A percentile compares a stretch with the other conserved stretches of the same genome.
These are phyloP conservation scores for Purpureocillium takamizusanense DNA, from an alignment of 2,329 filamentous ascomycete species.

Conservation along the genomic window DNA sequence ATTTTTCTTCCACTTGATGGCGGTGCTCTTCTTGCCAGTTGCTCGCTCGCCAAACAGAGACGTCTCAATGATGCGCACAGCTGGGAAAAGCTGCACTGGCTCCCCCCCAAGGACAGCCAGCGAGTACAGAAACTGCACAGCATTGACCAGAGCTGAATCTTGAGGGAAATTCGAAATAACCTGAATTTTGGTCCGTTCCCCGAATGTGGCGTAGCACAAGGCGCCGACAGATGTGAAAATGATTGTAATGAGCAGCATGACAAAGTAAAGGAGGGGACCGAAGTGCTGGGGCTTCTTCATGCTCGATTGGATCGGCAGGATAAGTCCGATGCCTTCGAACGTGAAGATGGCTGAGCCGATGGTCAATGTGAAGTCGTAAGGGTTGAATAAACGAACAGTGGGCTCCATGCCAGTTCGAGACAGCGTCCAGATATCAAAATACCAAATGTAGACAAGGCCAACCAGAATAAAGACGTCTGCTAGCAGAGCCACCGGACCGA, in stretches of 20 bases:
- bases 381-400: conserved; percentile 61
- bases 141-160: conserved; percentile 61
- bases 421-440: conserved; percentile 54
- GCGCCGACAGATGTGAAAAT: conserved; percentile 66
- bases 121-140: conserved; percentile 66
- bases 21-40: conserved; percentile 50
- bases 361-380: conserved; percentile 58
- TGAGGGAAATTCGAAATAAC: conserved; percentile 72
- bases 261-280: conserved; percentile 51
- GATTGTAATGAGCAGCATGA: conserved; percentile 66
- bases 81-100: conserved; percentile 68
- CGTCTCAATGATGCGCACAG: conserved; percentile 61
- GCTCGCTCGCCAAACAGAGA: conserved; percentile 58
- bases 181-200: conserved; percentile 58
- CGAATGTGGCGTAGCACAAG: conserved; percentile 67
- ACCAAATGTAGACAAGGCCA: conserved; percentile 65
- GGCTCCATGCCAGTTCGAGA: conserved; percentile 45
- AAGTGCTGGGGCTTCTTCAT: conserved; percentile 66
- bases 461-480: conserved; percentile 66
- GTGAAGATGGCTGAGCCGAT: conserved; percentile 70
- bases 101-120: conserved; percentile 65
- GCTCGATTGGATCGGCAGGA: conserved; percentile 66
- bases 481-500: conserved; percentile 58
- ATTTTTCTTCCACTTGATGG: conserved; percentile 73
- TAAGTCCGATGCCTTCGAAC: conserved; percentile 70